Evolutionary conservation across 1,139 yeast genomes (phyloP), one percentile per base, ranked within the genome.

Genomic region (Debaryomyces psychrophilus): DNA sequence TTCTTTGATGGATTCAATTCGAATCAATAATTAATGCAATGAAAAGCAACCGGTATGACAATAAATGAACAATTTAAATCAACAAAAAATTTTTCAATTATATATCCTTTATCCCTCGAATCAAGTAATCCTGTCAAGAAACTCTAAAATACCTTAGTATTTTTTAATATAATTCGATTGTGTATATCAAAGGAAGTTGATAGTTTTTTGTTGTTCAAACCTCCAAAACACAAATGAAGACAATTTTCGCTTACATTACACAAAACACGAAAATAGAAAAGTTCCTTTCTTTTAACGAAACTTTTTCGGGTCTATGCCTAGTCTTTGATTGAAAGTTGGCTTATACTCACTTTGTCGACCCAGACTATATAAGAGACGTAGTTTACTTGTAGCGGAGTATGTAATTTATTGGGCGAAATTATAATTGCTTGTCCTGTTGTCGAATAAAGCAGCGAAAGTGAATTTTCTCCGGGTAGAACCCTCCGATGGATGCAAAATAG

Each of bases 171-270:
- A 12, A 27, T 33, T 40, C 22, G 37, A 23, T 31, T 22, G 25
- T 26, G 18, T 36, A 36, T 28, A 40, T 31, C 25, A 33, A 22
- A 23, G 23, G 37, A 40, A 31, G 14, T 17, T n/a, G 11, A 17
- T 41, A 25, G 44, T 41, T 41, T 41, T 31, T 41, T 34, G 44
- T 40, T 41, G 44, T 41, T 20, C 39, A 31, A 14, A 34, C 20
- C 36, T 34, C 35, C 39, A 41, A 33, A 34, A 41, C 36, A 27
- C 44, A 34, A 41, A 41, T 33, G 41, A 38, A 27, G 41, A 12
- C 22, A 20, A 17, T 38, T 38, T 35, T 33, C 34, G 38, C 14
- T 20, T 22, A 40, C 20, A 11, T 40, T 33, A 33, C 43, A 40
- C 43, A 40, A 40, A 40, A 40, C 29, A 31, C 37, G 29, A 9